Percentiles rank a stretch among this genome's conserved stretches.
These are phyloP conservation scores for Rhizophlyctis rosea DNA, from an alignment of 192 early-diverging fungal species.

Conservation along the genomic window DNA sequence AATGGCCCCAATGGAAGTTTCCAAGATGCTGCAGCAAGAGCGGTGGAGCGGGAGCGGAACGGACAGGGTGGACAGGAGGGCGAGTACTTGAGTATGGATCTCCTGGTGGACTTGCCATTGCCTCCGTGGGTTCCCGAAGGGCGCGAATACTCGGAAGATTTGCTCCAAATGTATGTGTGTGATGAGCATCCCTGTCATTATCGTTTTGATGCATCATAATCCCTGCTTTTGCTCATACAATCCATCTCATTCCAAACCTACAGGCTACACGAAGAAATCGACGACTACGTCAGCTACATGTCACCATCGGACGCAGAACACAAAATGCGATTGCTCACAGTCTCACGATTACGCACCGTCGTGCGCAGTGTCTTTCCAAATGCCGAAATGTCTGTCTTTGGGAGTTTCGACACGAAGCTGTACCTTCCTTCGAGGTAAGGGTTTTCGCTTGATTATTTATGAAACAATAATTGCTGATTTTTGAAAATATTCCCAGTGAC, in stretches of 20 bases:
- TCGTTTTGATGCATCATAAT: no score
- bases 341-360: slow-evolving; percentile 60
- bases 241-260: neutral
- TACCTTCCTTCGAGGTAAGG: slow-evolving; percentile 73
- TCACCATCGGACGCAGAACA: slow-evolving; percentile 80
- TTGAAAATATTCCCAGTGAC: slow-evolving; percentile 51
- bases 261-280: slow-evolving; percentile 63
- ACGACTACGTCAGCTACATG: slow-evolving; percentile 74
- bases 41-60: slow-evolving; percentile 3
- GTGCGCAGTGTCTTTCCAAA: slow-evolving; percentile 38
- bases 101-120: slow-evolving; percentile 33
- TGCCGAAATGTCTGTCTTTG: slow-evolving; percentile 67
- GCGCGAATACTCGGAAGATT: slow-evolving; percentile 29
- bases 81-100: slow-evolving; percentile 18
- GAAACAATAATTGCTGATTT: neutral
- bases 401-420: slow-evolving; percentile 81
- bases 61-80: neutral
- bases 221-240: neutral
- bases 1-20: neutral
- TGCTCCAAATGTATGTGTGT: slow-evolving; percentile 27
- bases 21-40: neutral
- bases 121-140: slow-evolving; percentile 36
- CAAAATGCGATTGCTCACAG: slow-evolving; percentile 65
- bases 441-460: slow-evolving; percentile 2
- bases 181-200: no score